These are phyloP conservation scores for Candolleomyces eurysporus DNA, from an alignment of 768 basidiomycete species.

Conservation along the genomic window DNA sequence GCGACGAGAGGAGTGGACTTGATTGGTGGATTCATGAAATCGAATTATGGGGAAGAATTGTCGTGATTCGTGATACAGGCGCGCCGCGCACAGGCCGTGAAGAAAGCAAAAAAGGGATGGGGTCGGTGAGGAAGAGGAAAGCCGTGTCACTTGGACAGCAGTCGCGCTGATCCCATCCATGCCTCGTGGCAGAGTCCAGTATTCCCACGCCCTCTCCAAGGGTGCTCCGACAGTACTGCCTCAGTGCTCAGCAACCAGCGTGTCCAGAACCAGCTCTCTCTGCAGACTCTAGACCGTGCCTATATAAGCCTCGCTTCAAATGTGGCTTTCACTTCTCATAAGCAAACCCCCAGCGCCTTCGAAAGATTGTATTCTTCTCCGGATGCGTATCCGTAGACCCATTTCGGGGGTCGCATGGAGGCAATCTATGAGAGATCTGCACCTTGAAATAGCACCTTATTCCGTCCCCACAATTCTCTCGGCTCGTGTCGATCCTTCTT, in stretches of 20 bases:
- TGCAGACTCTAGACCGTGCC: too few species aligned
- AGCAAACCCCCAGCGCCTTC: too few species aligned
- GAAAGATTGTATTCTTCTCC: background rate
- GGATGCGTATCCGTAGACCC: background rate
- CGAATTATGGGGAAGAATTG: slow-evolving; percentile 23
- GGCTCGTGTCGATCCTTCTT: background rate
- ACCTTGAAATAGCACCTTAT: too few species aligned
- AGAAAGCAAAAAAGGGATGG: slow-evolving; percentile 19
- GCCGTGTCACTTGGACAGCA: background rate
- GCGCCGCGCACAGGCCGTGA: slow-evolving; percentile 49
- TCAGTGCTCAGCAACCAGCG: too few species aligned
- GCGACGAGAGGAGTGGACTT: slow-evolving; percentile 81
- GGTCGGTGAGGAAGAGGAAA: slow-evolving; percentile 9
- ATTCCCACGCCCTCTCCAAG: background rate
- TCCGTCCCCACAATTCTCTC: slow-evolving; percentile 1
- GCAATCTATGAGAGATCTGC: background rate
- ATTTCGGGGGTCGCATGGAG: background rate
- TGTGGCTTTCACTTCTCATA: too few species aligned
- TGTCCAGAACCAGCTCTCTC: too few species aligned
- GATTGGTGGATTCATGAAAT: slow-evolving; percentile 58
- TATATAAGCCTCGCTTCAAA: too few species aligned
- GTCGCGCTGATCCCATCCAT: background rate
- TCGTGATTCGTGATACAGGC: slow-evolving; percentile 49
- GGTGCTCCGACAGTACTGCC: too few species aligned
- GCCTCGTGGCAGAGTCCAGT: slow-evolving; percentile 14